Percentiles rank a stretch among this genome's conserved stretches.
phyloP scores from a whole-genome alignment of 352 stramenopile species.

The Phytophthora constricta region DNA sequence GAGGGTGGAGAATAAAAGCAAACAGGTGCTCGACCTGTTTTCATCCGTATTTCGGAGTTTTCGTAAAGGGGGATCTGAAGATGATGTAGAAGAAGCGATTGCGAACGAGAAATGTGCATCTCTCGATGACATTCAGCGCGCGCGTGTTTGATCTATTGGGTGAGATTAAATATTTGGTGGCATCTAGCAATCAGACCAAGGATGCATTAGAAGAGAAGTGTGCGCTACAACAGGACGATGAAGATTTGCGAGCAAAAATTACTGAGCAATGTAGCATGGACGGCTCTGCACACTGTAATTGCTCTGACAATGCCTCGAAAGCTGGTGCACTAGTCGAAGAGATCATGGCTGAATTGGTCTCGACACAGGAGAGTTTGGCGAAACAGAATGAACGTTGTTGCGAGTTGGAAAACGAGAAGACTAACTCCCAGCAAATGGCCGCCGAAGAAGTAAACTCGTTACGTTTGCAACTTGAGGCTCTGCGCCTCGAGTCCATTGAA shows the following conservation, averaged over 20 bases:
- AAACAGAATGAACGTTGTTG: conserved; percentile 28
- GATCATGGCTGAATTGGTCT: conserved; percentile 25
- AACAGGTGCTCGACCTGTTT: conserved; percentile 44
- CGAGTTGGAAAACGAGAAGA: conserved; percentile 31
- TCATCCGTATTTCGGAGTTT: conserved; percentile 40
- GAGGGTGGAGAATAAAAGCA: conserved; percentile 18
- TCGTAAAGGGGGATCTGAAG: conserved; percentile 23
- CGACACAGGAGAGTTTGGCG: conserved; percentile 22
- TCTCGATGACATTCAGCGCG: conserved; percentile 30
- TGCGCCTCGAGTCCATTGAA: conserved; percentile 27
- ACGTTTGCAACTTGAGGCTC: conserved; percentile 30
- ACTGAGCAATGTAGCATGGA: not conserved
- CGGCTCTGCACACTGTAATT: conserved; percentile 8
- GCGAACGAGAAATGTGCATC: conserved; percentile 30
- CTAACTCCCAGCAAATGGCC: conserved; percentile 36
- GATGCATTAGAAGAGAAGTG: conserved; percentile 45
- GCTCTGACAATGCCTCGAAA: conserved; percentile 13
- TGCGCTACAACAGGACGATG: conserved; percentile 48
- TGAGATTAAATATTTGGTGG: conserved; percentile 41
- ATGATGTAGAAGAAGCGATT: conserved; percentile 26
- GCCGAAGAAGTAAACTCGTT: conserved; percentile 39
- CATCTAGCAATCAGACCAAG: conserved; percentile 27
- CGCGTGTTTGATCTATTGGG: conserved; percentile 37
- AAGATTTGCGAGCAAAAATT: conserved; percentile 40
- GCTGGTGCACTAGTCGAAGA: conserved; percentile 11